Conservation (phyloP, 176 grass and related monocot species). For the Cymbopogon citratus region DNA sequence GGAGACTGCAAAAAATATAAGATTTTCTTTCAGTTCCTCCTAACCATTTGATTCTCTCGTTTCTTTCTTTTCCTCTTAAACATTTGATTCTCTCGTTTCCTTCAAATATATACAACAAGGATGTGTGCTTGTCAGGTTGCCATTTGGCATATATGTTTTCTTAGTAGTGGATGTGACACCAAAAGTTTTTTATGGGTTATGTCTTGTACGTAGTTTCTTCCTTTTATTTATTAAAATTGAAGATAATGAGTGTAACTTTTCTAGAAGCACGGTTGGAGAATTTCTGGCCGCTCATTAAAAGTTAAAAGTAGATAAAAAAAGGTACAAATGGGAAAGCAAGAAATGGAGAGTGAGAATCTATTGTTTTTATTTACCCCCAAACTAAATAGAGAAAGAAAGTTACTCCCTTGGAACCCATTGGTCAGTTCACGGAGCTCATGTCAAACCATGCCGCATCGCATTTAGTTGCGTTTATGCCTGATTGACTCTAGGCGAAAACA, state of each 20-base stretch:
- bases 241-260: background rate
- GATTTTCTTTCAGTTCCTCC: background rate
- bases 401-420: background rate
- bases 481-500: background rate
- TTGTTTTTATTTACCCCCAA: too few species aligned
- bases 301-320: background rate
- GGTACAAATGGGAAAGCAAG: background rate
- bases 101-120: conserved; percentile 2
- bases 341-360: background rate
- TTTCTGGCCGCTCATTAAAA: background rate
- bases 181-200: background rate
- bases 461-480: background rate
- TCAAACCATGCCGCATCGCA: background rate
- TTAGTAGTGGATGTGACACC: background rate
- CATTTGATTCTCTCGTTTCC: background rate
- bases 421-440: background rate
- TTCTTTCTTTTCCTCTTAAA: background rate
- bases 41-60: background rate
- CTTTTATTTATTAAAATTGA: background rate
- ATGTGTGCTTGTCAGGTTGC: conserved; percentile 7
- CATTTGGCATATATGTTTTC: conserved; percentile 9
- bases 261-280: background rate
- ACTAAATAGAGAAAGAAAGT: too few species aligned
- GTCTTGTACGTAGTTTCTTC: background rate
- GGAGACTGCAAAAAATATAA: conserved; percentile 8